Base-by-base conservation (phyloP, 73 alveolate species). In the Paramecium sonneborni region DNA sequence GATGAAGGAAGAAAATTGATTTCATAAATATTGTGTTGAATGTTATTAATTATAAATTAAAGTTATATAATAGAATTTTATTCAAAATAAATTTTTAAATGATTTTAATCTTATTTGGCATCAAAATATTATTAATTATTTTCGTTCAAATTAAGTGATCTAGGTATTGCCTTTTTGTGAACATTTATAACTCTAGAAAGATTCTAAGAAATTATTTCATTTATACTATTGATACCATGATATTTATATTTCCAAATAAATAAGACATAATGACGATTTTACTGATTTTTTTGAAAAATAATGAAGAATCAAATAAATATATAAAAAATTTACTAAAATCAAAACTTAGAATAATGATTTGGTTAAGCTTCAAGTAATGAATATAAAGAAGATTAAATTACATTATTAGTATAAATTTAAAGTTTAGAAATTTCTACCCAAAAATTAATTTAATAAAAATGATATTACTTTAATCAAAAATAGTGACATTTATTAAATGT, bases 1-100 rank as follows among this genome's bases (percentile, higher is more conserved):
- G 90, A 79, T 24, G 69, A 79, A 46, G 90, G 90, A 39, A 38
- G 90, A 38, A 23, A 79, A 79, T 44, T 79, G 76, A 79, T 79
- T 46, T 24, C 14, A 21, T 46, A 43, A 79, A n/a, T 79, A 35
- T 74, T 74, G 37, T 32, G 87, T 43, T 79, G 90, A 79, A 18
- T 79, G 1, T 38, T 76, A 76, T 18, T 15, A 6, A 41, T 76
- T 39, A 1, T 7, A 76, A 2, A 14, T 38, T 24, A 2, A n/a
- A 4, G 10, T 1, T n/a, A 14, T 24, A 57, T 10, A 57, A 3
- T 57, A 41, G 6, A 9, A 9, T 41, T 41, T n/a, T n/a, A n/a
- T n/a, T n/a, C n/a, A n/a, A n/a, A n/a, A n/a, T n/a, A n/a, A n/a
- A n/a, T n/a, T n/a, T n/a, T n/a, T n/a, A n/a, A n/a, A n/a, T n/a